Evolutionary conservation across 192 early-diverging fungal genomes (phyloP), one percentile per base, ranked within the genome.

Genomic region (Podochytrium sp.): DNA sequence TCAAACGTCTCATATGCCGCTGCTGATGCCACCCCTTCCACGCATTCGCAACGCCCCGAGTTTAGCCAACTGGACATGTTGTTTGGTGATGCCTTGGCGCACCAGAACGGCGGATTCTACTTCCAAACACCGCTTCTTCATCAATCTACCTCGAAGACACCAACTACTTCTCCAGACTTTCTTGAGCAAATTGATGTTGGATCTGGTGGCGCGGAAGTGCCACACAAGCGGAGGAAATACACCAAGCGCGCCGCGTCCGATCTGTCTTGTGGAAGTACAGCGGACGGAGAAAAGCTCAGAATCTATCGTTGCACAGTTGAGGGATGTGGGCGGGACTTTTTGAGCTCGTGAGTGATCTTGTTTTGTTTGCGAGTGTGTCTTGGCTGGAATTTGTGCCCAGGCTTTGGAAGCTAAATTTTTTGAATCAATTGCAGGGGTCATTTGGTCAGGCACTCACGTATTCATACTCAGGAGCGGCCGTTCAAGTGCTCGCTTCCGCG

Each of bases 381-480:
- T 47, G 0, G 10, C n/a, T 47, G 43, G n/a, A 47, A 47, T 47
- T 47, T 47, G 43, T 16, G 43, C n/a, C 43, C 43, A 47, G 43
- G 12, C 43, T 16, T 47, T 20, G n/a, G n/a, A n/a, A n/a, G n/a
- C n/a, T n/a, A n/a, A n/a, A n/a, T n/a, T n/a, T n/a, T n/a, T n/a
- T n/a, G n/a, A n/a, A n/a, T 47, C 43, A n/a, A n/a, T n/a, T n/a
- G 30, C 38, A 65, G 63, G n/a, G 70, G 70, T 5, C 70, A 72
- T 37, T 37, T 72, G 7, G 25, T 60, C 27, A 10, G 70, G 23
- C 70, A 72, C 34, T 12, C 14, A 12, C 33, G 70, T 18, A 72
- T 72, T 34, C 70, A 72, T 59, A 72, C 70, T 2, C 52, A 57
- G 23, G 70, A 59, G 30, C 27, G 70, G 3, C 70, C 70, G 55